Percentiles rank a stretch among this genome's conserved stretches.
Conservation (phyloP, 768 basidiomycete species). For the Coprinopsis strossmayeri region DNA sequence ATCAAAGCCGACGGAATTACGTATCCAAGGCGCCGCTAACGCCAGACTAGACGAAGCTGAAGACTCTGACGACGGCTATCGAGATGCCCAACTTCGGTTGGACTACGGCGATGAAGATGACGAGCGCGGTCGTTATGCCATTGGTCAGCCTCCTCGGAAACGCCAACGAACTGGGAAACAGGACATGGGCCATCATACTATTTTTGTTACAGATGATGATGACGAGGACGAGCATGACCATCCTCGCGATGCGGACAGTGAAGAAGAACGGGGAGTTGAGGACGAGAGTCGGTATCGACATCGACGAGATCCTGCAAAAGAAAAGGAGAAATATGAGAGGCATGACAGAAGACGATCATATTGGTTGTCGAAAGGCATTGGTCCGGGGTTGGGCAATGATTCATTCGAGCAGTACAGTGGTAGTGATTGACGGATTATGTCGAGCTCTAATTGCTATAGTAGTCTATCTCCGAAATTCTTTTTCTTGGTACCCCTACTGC, state of each 20-base stretch:
- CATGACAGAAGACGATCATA: slow-evolving; percentile 35
- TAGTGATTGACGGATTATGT: slow-evolving; percentile 7
- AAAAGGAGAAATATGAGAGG: neutral
- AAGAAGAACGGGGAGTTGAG: slow-evolving; percentile 8
- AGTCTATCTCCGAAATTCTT: no score
- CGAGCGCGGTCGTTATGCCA: slow-evolving; percentile 55
- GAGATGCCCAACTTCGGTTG: neutral
- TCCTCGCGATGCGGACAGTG: slow-evolving; percentile 9
- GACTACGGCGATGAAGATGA: slow-evolving; percentile 21
- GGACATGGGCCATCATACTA: slow-evolving; percentile 31
- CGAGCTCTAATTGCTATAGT: no score
- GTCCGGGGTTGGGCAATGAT: slow-evolving; percentile 23
- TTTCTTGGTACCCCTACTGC: no score
- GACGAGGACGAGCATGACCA: slow-evolving; percentile 20
- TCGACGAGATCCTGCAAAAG: neutral
- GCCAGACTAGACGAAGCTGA: neutral
- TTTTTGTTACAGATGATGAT: slow-evolving; percentile 48
- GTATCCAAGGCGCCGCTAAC: neutral
- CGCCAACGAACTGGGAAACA: slow-evolving; percentile 42
- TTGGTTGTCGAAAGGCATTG: slow-evolving; percentile 52
- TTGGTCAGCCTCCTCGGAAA: slow-evolving; percentile 39
- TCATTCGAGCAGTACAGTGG: slow-evolving; percentile 8
- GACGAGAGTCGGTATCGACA: slow-evolving; percentile 18
- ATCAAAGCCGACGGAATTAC: neutral
- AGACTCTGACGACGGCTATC: neutral